A percentile compares a stretch with the other conserved stretches of the same genome.
Conservation (phyloP, 2,329 filamentous ascomycete species). For the Paramyrothecium sp. region DNA sequence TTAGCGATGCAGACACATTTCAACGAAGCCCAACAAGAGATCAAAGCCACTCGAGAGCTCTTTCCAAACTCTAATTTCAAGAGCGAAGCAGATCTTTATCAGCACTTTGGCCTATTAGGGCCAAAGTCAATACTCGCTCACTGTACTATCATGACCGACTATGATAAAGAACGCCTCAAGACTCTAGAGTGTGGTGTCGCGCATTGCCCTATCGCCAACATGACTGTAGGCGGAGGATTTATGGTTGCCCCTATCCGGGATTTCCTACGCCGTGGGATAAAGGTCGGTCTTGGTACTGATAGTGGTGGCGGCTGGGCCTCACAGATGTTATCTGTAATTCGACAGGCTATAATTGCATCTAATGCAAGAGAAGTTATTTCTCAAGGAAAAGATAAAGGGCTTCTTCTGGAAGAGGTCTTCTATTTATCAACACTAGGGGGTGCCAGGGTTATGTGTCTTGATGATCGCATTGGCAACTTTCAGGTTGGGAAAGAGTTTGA, state of each 20-base stretch:
- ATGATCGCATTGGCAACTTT: slow-evolving; percentile 54
- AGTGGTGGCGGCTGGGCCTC: slow-evolving; percentile 62
- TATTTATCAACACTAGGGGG: slow-evolving; percentile 62
- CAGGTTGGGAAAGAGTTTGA: slow-evolving; percentile 61
- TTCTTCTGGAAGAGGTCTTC: slow-evolving; percentile 53
- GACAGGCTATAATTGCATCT: slow-evolving; percentile 56
- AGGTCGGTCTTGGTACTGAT: slow-evolving; percentile 67
- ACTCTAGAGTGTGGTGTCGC: slow-evolving; percentile 57
- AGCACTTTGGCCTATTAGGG: slow-evolving; percentile 51
- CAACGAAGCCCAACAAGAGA: slow-evolving; percentile 63
- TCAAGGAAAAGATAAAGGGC: slow-evolving; percentile 36
- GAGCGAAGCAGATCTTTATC: slow-evolving; percentile 61
- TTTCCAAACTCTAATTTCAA: slow-evolving; percentile 48
- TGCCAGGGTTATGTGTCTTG: slow-evolving; percentile 55
- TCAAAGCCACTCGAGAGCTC: slow-evolving; percentile 49
- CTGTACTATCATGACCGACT: slow-evolving; percentile 59
- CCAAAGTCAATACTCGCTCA: slow-evolving; percentile 62
- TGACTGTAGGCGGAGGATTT: slow-evolving; percentile 60
- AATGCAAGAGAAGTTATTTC: slow-evolving; percentile 43
- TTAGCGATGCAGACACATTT: slow-evolving; percentile 67
- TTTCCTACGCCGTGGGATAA: slow-evolving; percentile 56
- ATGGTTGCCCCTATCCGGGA: slow-evolving; percentile 60
- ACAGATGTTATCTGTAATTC: slow-evolving; percentile 57
- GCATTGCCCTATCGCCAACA: slow-evolving; percentile 65
- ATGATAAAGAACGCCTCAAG: slow-evolving; percentile 49